phyloP scores from a whole-genome alignment of 2,329 filamentous ascomycete species.

The Alternaria arborescens region DNA sequence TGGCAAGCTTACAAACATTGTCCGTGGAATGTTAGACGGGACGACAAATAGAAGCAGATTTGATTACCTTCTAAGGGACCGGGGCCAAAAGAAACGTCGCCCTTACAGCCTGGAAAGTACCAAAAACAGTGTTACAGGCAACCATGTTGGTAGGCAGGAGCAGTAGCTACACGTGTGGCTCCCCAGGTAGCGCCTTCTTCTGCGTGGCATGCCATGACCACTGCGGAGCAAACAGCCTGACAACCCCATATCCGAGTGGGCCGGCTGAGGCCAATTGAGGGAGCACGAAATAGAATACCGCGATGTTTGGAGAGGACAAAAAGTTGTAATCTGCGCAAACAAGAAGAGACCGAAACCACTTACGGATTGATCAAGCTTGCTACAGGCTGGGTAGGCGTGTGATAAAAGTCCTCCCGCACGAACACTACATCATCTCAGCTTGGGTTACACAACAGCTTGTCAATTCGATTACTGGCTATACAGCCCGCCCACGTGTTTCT shows the following conservation, averaged over 20 bases:
- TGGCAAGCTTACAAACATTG: neutral
- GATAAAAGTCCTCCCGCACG: neutral
- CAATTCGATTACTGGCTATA: neutral
- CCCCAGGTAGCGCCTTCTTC: constrained; percentile 57
- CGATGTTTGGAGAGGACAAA: too few relatives aligned
- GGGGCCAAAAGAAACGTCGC: constrained; percentile 47
- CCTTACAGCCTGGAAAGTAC: constrained; percentile 58
- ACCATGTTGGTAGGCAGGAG: constrained; percentile 52
- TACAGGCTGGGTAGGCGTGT: neutral
- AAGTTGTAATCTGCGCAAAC: too few relatives aligned
- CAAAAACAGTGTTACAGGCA: constrained; percentile 58
- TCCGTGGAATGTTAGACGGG: neutral
- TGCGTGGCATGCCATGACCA: constrained; percentile 59
- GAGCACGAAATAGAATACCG: neutral
- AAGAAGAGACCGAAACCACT: too few relatives aligned
- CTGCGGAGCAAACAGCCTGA: constrained; percentile 57
- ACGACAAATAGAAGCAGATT: neutral
- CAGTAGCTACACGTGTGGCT: constrained; percentile 48
- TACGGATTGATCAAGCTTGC: too few relatives aligned
- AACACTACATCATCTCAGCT: neutral
- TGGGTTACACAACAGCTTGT: neutral
- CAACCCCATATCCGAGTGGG: constrained; percentile 56
- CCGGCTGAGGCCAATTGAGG: constrained; percentile 29
- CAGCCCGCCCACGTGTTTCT: neutral
- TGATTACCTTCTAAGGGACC: constrained; percentile 32